Evolutionary conservation across 164 flowering plant species (phyloP).

Genomic region (Annona squamosa): DNA sequence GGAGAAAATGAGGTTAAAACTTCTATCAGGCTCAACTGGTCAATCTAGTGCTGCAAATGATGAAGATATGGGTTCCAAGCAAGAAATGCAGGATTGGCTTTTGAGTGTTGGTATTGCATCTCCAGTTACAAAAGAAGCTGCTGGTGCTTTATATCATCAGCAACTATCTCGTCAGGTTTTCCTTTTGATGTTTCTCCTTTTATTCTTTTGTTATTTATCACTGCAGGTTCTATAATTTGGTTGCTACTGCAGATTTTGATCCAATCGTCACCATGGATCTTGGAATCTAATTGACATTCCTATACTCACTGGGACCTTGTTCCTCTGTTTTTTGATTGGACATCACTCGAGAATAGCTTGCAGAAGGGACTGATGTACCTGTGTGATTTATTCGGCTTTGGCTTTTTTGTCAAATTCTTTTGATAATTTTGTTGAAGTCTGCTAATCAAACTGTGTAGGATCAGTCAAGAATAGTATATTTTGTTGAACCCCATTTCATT

Average conservation of each 20-base stretch:
- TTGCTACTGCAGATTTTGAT: not conserved
- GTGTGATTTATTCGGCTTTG: not conserved
- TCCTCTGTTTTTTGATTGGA: not conserved
- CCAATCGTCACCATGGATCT: not conserved
- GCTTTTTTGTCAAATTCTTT: not conserved
- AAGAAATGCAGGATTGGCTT: slow-evolving; percentile 95
- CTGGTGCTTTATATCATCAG: slow-evolving; percentile 95
- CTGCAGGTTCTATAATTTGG: not conserved
- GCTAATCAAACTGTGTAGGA: not conserved
- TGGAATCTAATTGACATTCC: not conserved
- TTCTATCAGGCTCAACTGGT: slow-evolving; percentile 57
- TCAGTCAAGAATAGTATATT: not conserved
- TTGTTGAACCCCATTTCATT: not conserved
- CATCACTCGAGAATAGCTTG: not conserved
- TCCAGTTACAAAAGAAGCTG: slow-evolving; percentile 94
- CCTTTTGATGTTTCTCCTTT: slow-evolving; percentile 3
- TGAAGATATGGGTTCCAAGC: slow-evolving; percentile 82
- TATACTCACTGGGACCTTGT: not conserved
- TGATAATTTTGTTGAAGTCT: not conserved
- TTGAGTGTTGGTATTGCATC: slow-evolving; percentile 92
- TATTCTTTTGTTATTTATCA: not conserved
- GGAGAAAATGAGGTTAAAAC: slow-evolving; percentile 93
- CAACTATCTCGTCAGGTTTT: slow-evolving; percentile 95
- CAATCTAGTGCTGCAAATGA: slow-evolving; percentile 47
- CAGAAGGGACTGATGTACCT: not conserved